These are phyloP conservation scores for Gryganskiella cystojenkinii DNA, from an alignment of 192 early-diverging fungal genomes.

Conservation along the genomic window DNA sequence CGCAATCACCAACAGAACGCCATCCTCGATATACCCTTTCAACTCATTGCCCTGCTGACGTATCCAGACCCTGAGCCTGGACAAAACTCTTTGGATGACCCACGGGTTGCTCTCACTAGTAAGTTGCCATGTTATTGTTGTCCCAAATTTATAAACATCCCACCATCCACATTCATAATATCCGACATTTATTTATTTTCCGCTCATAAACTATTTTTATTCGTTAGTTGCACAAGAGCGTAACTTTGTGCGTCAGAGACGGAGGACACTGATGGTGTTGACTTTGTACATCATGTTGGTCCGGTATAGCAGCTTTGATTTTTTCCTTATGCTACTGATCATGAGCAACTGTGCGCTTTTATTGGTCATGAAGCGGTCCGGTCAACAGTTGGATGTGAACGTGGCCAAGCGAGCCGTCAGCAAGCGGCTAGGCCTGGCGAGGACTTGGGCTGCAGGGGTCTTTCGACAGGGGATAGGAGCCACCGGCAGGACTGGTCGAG, in stretches of 20 bases:
- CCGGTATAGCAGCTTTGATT: constrained; percentile 60
- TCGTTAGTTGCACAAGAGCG: constrained; percentile 58
- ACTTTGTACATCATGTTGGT: constrained; percentile 56
- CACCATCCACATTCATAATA: not conserved
- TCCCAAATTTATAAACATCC: no score
- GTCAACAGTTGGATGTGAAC: constrained; percentile 57
- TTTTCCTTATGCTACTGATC: constrained; percentile 60
- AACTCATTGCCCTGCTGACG: constrained; percentile 60
- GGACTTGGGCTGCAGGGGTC: constrained; percentile 62
- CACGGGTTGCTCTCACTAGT: constrained; percentile 51
- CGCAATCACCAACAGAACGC: constrained; percentile 40
- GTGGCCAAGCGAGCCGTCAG: constrained; percentile 67
- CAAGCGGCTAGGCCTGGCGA: constrained; percentile 63
- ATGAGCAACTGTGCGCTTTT: constrained; percentile 60
- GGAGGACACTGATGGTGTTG: constrained; percentile 56
- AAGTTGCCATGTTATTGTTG: no score
- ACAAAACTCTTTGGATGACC: constrained; percentile 4
- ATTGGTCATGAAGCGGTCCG: constrained; percentile 65
- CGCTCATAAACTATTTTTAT: not conserved
- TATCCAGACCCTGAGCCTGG: constrained; percentile 56
- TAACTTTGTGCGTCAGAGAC: constrained; percentile 57
- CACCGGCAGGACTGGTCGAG: constrained; percentile 9
- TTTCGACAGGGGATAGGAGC: no score
- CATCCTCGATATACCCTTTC: constrained; percentile 58
- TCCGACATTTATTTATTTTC: not conserved